Evolutionary conservation across 2,329 filamentous ascomycete species (phyloP), one percentile per base, ranked within the genome.

Genomic region (Pyrenophora seminiperda): DNA sequence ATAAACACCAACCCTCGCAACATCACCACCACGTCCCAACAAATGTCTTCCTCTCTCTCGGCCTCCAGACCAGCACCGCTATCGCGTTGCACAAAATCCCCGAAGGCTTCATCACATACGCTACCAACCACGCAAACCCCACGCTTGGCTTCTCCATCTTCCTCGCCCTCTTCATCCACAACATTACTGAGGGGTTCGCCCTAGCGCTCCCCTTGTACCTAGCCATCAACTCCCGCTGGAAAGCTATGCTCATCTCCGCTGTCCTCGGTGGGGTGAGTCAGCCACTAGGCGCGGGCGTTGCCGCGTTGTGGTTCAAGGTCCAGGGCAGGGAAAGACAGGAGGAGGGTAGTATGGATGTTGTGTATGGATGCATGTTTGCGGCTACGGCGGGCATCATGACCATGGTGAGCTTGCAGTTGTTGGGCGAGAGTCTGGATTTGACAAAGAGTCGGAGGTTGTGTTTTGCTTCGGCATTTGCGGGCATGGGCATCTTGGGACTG

Each of bases 61-160:
- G 94, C n/a, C 83, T 99, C 1, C 94, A 99, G 73, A 97, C 94
- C 0, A 93, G 90, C 13, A 87, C 97, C 41, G 94, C 94, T 5
- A 97, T 99, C 56, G 91, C 93, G 6, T 79, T 99, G 1, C 94
- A 99, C 78, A 99, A 99, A 71, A 88, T 97, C 29, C 94, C 94
- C 1, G 94, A 88, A 72, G 85, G 84, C 31, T 87, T 87, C 73
- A 87, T 99, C 62, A 97, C 93, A 1, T 99, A 95, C 71, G 93
- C 94, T 7, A 97, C 94, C 7, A 99, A 97, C 73, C 94, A 99
- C 70, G 93, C 91, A 10, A 97, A 92, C 70, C 92, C 94, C 0
- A 80, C 83, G 0, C 83, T 99, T 0, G 94, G 94, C 15, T 85
- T 96, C 73, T 89, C 90, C 43, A 91, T 99, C 46, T 99, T 99